Conservation (phyloP, 2,329 filamentous ascomycete genomes). For the Pezicula neosporulosa region DNA sequence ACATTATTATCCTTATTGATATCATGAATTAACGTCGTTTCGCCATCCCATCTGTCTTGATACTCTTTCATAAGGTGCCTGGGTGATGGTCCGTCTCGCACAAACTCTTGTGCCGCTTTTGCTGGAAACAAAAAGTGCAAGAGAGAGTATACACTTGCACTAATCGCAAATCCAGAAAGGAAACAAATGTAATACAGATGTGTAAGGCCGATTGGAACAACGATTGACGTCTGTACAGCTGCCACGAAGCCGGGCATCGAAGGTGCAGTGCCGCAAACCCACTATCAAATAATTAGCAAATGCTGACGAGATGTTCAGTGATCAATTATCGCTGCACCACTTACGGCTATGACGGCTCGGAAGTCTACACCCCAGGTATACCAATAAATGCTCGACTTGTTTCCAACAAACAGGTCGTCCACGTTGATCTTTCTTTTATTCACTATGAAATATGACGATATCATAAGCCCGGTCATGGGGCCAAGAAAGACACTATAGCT, state of each 20-base stretch:
- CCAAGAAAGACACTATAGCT: slow-evolving; percentile 43
- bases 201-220: slow-evolving; percentile 32
- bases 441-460: slow-evolving; percentile 35
- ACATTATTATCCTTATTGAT: no score
- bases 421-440: slow-evolving; percentile 28
- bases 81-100: slow-evolving; percentile 4
- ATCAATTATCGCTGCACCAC: not conserved
- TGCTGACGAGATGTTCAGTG: not conserved
- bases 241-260: slow-evolving; percentile 40
- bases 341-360: slow-evolving; percentile 23
- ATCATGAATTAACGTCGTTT: not conserved
- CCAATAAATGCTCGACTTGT: slow-evolving; percentile 22
- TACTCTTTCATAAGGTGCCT: slow-evolving; percentile 1
- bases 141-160: slow-evolving; percentile 13
- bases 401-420: slow-evolving; percentile 26
- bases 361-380: slow-evolving; percentile 28
- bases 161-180: slow-evolving; percentile 15
- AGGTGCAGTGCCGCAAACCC: slow-evolving; percentile 36
- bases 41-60: not conserved
- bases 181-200: slow-evolving; percentile 22
- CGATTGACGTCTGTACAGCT: slow-evolving; percentile 31
- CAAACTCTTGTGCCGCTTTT: slow-evolving; percentile 1
- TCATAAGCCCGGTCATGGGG: slow-evolving; percentile 39
- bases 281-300: slow-evolving; percentile 23
- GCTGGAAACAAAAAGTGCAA: slow-evolving; percentile 16